phyloP scores from a whole-genome alignment of 192 early-diverging fungal genomes.

The Linnemannia exigua region DNA sequence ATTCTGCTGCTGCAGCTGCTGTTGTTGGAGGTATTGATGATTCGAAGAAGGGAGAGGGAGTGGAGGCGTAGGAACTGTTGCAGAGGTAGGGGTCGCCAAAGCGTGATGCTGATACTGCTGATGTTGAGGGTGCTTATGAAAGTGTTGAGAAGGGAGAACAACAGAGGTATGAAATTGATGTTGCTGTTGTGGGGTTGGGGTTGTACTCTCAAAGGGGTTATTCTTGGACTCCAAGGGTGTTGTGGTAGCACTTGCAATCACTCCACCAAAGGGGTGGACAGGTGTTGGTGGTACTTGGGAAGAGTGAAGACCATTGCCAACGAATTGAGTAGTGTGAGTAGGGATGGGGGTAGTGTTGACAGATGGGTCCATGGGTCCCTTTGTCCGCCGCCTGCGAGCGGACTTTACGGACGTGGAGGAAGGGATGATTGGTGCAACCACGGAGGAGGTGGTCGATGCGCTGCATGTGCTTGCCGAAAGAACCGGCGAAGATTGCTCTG shows the following conservation, averaged over 20 bases:
- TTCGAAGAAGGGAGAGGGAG: slow-evolving; percentile 6
- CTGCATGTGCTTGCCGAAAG: no score
- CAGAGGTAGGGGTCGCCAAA: slow-evolving; percentile 4
- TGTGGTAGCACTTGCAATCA: no score
- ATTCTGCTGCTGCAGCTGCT: background rate
- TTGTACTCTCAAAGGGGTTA: no score
- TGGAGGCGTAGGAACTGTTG: background rate
- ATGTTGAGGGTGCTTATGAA: background rate
- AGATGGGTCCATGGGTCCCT: background rate
- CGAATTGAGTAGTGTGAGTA: no score
- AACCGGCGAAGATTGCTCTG: no score
- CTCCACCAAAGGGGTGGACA: background rate
- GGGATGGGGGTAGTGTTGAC: no score
- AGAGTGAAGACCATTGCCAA: no score
- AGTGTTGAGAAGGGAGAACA: background rate
- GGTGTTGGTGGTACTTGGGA: background rate
- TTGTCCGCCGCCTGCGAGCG: background rate
- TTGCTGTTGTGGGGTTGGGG: background rate
- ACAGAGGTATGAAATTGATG: background rate
- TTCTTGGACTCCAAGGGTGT: no score
- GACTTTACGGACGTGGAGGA: background rate
- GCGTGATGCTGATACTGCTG: background rate
- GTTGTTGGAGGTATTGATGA: slow-evolving; percentile 2
- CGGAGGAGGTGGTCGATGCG: no score
- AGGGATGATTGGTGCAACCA: background rate